phyloP scores from a whole-genome alignment of 164 flowering plant species.

The Liquidambar formosana region DNA sequence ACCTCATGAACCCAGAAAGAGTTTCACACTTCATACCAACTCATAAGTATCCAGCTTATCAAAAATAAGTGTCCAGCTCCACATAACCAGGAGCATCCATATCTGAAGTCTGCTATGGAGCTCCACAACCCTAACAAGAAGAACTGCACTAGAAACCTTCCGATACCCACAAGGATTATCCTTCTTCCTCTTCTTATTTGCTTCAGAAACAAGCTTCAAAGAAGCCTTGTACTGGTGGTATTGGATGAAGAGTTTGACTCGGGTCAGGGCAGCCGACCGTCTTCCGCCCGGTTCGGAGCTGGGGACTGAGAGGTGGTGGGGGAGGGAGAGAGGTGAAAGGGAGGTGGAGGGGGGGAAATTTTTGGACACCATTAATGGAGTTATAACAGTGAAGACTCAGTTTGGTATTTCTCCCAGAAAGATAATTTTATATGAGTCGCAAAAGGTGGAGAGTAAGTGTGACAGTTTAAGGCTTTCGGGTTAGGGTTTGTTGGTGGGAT shows the following conservation, averaged over 20 bases:
- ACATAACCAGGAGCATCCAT: slow-evolving; percentile 87
- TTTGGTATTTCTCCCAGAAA: neutral
- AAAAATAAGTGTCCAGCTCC: too few species aligned
- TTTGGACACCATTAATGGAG: slow-evolving; percentile 56
- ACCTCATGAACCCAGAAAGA: neutral
- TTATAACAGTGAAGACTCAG: neutral
- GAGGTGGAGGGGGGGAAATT: slow-evolving; percentile 41
- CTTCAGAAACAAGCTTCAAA: slow-evolving; percentile 34
- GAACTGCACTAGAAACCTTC: slow-evolving; percentile 33
- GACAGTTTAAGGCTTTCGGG: too few species aligned
- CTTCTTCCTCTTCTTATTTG: slow-evolving; percentile 37
- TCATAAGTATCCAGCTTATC: slow-evolving; percentile 67
- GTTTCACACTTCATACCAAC: slow-evolving; percentile 46
- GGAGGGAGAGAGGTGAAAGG: slow-evolving; percentile 33
- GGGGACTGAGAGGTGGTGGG: slow-evolving; percentile 26
- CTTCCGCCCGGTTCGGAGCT: slow-evolving; percentile 47
- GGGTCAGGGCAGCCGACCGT: slow-evolving; percentile 81
- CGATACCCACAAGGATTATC: slow-evolving; percentile 25
- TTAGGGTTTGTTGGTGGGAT: too few species aligned
- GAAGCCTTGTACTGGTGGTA: slow-evolving; percentile 52
- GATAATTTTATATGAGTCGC: too few species aligned
- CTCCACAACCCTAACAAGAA: slow-evolving; percentile 93
- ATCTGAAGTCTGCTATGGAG: slow-evolving; percentile 81
- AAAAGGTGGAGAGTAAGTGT: too few species aligned
- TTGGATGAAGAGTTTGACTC: slow-evolving; percentile 68